phyloP scores from a whole-genome alignment of 2,329 filamentous ascomycete genomes.

The Epichloe brachyelytri region DNA sequence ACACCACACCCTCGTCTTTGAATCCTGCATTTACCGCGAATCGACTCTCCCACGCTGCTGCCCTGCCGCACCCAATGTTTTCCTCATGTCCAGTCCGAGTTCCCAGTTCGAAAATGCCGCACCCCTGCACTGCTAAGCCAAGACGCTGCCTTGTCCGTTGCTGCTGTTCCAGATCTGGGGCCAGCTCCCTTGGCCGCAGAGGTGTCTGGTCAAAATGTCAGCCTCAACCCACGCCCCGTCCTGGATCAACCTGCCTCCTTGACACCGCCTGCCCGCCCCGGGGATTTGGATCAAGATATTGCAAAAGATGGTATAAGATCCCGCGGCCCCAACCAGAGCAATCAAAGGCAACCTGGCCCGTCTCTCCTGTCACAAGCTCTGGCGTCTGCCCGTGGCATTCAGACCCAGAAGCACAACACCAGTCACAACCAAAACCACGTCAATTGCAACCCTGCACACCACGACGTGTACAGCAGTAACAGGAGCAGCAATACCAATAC shows the following conservation, averaged over 20 bases:
- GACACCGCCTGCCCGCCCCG: constrained; percentile 1
- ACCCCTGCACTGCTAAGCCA: constrained; percentile 32
- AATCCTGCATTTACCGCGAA: constrained; percentile 12
- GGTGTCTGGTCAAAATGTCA: constrained; percentile 8
- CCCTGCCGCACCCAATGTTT: constrained; percentile 35
- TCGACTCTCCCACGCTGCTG: constrained; percentile 12
- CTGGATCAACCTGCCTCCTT: not conserved
- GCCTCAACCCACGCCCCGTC: constrained; percentile 2
- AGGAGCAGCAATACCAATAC: not conserved
- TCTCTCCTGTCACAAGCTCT: constrained; percentile 45
- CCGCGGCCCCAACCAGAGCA: constrained; percentile 25
- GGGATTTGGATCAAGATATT: constrained; percentile 1
- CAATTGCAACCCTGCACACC: not conserved
- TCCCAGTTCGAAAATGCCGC: constrained; percentile 42
- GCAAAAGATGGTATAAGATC: constrained; percentile 30
- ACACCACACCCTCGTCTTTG: constrained; percentile 8
- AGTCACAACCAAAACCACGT: not conserved
- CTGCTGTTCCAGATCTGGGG: constrained; percentile 3
- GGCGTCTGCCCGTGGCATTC: constrained; percentile 43
- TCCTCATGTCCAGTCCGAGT: constrained; percentile 44
- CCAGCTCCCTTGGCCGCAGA: constrained; percentile 3
- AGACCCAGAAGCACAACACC: constrained; percentile 6
- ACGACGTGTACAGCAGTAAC: not conserved
- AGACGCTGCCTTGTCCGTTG: constrained; percentile 1
- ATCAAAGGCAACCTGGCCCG: constrained; percentile 29